Conservation (phyloP, 371 early-diverging fungal genomes). For the Circinella umbellata region DNA sequence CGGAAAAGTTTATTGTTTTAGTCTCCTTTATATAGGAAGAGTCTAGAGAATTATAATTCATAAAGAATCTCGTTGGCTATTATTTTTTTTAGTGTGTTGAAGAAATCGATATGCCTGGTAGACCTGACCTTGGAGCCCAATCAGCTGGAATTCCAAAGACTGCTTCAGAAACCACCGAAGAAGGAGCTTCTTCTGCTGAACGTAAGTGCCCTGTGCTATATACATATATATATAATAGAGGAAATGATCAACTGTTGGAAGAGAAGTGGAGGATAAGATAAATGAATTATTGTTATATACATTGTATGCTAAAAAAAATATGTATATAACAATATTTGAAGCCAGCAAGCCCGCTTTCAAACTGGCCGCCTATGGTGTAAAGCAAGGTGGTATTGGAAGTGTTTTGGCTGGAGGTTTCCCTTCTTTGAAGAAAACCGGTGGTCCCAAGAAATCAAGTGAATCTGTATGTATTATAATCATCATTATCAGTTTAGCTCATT, state of each 20-base stretch:
- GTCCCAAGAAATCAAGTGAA: constrained; percentile 15
- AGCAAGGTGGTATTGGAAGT: constrained; percentile 83
- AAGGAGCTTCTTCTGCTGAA: constrained; percentile 15
- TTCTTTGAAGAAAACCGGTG: constrained; percentile 38
- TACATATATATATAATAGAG: neutral
- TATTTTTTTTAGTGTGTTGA: constrained; percentile 26
- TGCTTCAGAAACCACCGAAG: constrained; percentile 29
- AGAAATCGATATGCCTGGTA: constrained; percentile 53
- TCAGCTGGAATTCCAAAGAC: constrained; percentile 21
- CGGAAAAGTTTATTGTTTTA: too few species aligned
- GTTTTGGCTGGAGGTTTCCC: constrained; percentile 71
- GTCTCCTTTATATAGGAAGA: too few species aligned
- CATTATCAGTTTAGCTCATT: too few species aligned
- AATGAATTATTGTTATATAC: too few species aligned
- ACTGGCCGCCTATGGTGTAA: constrained; percentile 80
- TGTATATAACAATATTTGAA: neutral
- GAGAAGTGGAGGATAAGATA: too few species aligned
- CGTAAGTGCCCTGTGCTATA: constrained; percentile 14
- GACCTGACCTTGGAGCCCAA: constrained; percentile 45
- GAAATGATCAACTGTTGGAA: too few species aligned
- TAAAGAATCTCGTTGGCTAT: too few species aligned
- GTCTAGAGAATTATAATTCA: too few species aligned
- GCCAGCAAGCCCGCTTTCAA: constrained; percentile 37
- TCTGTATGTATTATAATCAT: constrained; percentile 5
- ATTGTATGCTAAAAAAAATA: too few species aligned